Evolutionary conservation across 2,329 filamentous ascomycete genomes (phyloP).

Genomic region (Exutisphaerella laricina): DNA sequence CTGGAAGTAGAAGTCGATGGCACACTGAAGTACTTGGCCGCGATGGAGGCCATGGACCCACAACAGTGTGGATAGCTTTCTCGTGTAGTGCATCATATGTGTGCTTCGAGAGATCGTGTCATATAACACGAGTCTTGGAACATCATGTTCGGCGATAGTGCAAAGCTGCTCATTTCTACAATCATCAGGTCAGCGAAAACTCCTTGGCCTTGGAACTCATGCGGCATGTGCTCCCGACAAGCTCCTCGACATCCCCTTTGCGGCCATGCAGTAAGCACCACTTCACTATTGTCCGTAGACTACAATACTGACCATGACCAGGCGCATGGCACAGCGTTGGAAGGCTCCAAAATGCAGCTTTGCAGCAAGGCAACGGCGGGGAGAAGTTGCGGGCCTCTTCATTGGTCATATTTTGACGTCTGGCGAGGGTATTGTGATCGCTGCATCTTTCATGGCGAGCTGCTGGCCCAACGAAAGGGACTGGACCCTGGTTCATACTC

Average conservation of each 20-base stretch:
- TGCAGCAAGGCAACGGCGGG: conserved; percentile 12
- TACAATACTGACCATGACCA: conserved; percentile 2
- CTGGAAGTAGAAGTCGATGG: background rate
- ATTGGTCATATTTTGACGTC: conserved; percentile 21
- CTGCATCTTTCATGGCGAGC: conserved; percentile 25
- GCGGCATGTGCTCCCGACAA: conserved; percentile 42
- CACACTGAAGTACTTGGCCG: background rate
- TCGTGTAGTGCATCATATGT: background rate
- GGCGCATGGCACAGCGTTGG: conserved; percentile 23
- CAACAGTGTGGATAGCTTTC: background rate
- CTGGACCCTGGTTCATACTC: conserved; percentile 22
- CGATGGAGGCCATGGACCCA: background rate
- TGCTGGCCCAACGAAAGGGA: conserved; percentile 20
- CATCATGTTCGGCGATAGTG: background rate
- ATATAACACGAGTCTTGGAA: too few species aligned
- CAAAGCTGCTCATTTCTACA: background rate
- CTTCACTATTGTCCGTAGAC: background rate
- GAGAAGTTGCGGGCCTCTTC: conserved; percentile 9
- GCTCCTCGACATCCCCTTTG: conserved; percentile 31
- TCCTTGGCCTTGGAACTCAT: too few species aligned
- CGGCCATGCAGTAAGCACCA: conserved; percentile 19
- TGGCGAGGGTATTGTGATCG: conserved; percentile 23
- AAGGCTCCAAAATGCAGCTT: conserved; percentile 9
- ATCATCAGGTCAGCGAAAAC: too few species aligned
- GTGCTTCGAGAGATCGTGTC: too few species aligned